Base-by-base conservation (phyloP, 139 green algal genomes). In the Klebsormidium nitens region DNA sequence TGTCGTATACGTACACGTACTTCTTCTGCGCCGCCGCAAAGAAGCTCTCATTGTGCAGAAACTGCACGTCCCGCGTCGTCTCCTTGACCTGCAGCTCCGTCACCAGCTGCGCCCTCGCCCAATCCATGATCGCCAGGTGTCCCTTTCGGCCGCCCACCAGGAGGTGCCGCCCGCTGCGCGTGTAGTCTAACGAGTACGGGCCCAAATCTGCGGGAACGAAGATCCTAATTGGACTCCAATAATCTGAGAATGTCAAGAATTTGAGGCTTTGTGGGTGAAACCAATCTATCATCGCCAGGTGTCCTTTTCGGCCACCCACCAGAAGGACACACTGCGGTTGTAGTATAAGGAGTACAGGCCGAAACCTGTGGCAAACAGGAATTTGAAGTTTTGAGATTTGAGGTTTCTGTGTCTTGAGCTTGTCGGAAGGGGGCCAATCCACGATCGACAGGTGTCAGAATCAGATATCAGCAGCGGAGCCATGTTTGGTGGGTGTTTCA, bases 1-100 rank as follows among this genome's bases (percentile, higher is more conserved):
- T 94, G 84, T 99, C 93, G 65, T 99, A 99, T 2, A 99, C 94
- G 83, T 97, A 99, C 17, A 90, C 86, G 67, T 97, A 91, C 75
- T 92, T 90, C 31, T 85, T 88, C 83, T 98, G 93, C 11, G 94
- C 94, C 3, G 84, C 90, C 14, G 94, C 94, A 70, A 95, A 99
- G 74, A 97, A 97, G 8, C 78, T 76, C 66, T 97, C 88, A 74
- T 95, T 97, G 90, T 99, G 94, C 63, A 99, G 81, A 57, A 98
- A 94, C 3, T 64, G 73, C 2, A 95, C 89, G 62, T 95, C 91
- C 35, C 84, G 81, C 32, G 85, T 78, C 5, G 87, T 95, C 76
- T 99, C 94, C n/a, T 68, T 69, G 2, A 97, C 89, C 80, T 98
- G 90, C 28, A 97, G 68, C 66, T 99, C 94, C 71, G 81, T 91